These are phyloP conservation scores for Cystobasidiaceae sp. DNA, from an alignment of 1,284 basidiomycete genomes.

Conservation along the genomic window DNA sequence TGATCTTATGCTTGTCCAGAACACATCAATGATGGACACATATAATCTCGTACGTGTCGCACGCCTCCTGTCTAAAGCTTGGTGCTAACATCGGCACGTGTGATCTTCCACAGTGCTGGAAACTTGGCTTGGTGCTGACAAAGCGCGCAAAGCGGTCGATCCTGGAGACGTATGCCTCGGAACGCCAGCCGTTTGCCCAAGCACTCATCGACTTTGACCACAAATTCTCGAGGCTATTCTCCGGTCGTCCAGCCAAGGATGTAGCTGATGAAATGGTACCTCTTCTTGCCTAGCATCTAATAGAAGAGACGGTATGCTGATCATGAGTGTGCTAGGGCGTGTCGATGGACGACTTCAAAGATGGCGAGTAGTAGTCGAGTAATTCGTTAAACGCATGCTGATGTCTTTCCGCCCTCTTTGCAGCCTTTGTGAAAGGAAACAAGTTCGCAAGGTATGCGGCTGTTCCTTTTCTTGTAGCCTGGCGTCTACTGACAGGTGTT, in stretches of 20 bases:
- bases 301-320: too few relatives aligned
- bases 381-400: neutral
- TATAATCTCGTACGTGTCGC: slow-evolving; percentile 43
- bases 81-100: neutral
- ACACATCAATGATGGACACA: slow-evolving; percentile 71
- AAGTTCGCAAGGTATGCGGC: slow-evolving; percentile 34
- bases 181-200: slow-evolving; percentile 65
- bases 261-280: slow-evolving; percentile 26
- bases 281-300: neutral
- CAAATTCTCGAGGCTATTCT: slow-evolving; percentile 66
- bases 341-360: slow-evolving; percentile 30
- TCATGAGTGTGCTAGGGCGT: slow-evolving; percentile 1
- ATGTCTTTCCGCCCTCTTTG: neutral
- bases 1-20: slow-evolving; percentile 54
- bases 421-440: slow-evolving; percentile 36
- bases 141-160: slow-evolving; percentile 63
- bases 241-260: slow-evolving; percentile 57
- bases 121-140: slow-evolving; percentile 64
- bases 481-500: too few relatives aligned
- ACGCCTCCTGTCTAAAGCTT: too few relatives aligned
- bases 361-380: too few relatives aligned
- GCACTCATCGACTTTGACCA: slow-evolving; percentile 68
- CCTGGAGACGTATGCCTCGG: slow-evolving; percentile 69
- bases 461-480: neutral
- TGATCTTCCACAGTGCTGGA: slow-evolving; percentile 55